Base-by-base conservation (phyloP, 2,329 filamentous ascomycete genomes). In the Aspergillus phoenicis region DNA sequence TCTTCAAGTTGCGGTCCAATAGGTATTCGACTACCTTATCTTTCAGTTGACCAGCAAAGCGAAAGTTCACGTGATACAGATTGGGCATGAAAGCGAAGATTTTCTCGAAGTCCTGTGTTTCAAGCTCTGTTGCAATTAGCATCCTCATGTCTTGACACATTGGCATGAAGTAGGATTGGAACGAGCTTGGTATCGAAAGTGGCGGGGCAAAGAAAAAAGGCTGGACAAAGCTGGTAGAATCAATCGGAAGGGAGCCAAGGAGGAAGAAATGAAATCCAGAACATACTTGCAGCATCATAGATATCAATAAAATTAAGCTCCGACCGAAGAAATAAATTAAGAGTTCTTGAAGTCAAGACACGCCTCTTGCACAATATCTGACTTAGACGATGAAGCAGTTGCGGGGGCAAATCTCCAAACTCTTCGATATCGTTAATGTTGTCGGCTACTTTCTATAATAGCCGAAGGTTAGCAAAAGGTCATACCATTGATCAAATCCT, bases 21-120 rank as follows among this genome's bases (percentile, higher is more conserved):
- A 97, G 85, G 73, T 94, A 97, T 56, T 91, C 86, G 75, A 97
- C 84, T 45, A 93, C 90, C 41, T 83, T 82, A 70, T 97, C 90
- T 76, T 96, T 97, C 82, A 97, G 89, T 71, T 97, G 93, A 53
- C 95, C 91, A n/a, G 89, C 91, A 70, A 93, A 94, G 52, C 90
- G 87, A 10, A 96, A 80, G 65, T 92, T 90, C 59, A 97, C 82
- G 47, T 84, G 84, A 68, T 86, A 86, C 57, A 97, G 80, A 5
- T 82, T 82, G 0, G 91, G 87, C 60, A 90, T 88, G 2, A 87
- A 83, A 55, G 92, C 89, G 64, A 97, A 93, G 45, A 97, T 91
- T 65, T 88, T 85, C 52, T 91, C 84, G 66, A 90, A 93, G 70
- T 98, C 92, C 66, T 93, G 86, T 2, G 86, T 84, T 52, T 85